Percentiles rank a stretch among this genome's conserved stretches.
Conservation (phyloP, 108 stramenopile genomes). For the Aurantiochytrium sp. region DNA sequence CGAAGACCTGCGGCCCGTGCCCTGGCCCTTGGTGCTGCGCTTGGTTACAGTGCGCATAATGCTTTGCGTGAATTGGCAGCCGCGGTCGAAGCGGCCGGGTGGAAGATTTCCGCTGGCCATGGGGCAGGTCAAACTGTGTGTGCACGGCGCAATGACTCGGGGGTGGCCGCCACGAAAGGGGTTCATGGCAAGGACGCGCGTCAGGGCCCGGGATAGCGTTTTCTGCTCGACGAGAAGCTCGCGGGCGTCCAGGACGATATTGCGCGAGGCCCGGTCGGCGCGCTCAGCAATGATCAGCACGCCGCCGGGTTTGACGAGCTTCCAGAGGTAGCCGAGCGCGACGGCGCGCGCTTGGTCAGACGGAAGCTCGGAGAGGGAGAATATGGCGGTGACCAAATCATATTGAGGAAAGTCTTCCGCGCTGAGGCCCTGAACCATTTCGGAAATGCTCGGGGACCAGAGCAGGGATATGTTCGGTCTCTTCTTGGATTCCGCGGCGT, state of each 20-base stretch:
- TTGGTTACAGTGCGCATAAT: not conserved
- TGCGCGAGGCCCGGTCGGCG: not conserved
- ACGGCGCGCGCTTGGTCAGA: not conserved
- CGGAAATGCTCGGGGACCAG: not conserved
- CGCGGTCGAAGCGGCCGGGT: not conserved
- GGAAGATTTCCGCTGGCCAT: not conserved
- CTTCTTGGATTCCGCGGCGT: not conserved
- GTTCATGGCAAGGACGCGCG: not conserved
- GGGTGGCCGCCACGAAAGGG: not conserved
- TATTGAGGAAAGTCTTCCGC: not conserved
- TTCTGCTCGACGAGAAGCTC: not conserved
- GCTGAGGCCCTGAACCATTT: not conserved
- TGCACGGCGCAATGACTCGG: not conserved
- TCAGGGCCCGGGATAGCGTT: not conserved
- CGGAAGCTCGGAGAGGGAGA: constrained; percentile 2
- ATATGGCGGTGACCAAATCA: not conserved
- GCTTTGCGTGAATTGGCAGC: not conserved
- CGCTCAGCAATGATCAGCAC: not conserved
- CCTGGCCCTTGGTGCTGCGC: not conserved
- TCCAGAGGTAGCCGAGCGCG: not conserved
- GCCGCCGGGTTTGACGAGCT: not conserved
- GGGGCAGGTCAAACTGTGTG: not conserved
- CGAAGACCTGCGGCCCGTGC: not conserved
- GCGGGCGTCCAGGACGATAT: not conserved
- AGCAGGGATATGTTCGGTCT: not conserved